Base-by-base conservation (phyloP, 169 alveolate species). In the Sarcocystis neurona region DNA sequence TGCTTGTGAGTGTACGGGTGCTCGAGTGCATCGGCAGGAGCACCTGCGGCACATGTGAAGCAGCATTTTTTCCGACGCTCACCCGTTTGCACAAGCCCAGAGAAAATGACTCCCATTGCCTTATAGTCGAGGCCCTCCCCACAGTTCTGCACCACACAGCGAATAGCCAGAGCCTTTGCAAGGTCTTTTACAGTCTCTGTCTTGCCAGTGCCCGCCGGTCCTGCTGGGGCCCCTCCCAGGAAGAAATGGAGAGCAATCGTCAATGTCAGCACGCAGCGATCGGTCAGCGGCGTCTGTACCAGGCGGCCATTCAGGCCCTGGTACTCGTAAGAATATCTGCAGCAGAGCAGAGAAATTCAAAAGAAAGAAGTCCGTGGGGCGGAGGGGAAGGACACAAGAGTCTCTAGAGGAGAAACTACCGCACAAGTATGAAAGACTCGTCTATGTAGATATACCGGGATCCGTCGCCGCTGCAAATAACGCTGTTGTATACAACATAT, bases 191-290 rank as follows among this genome's bases (percentile, higher is more conserved):
- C 97, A 0, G 98, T 95, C 92, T 98, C 99, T 0, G 99, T 97
- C 90, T 97, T 97, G 15, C 99, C 99, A 58, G 93, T 88, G 12
- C 99, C 99, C 15, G 99, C 99, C 1, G 99, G 99, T 0, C 99
- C 99, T 20, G 99, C 99, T 6, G 98, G 98, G 39, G 98, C 95
- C 68, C 99, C 99, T 66, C 99, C 99, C 96, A 97, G 95, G 53
- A 94, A 95, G 56, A 97, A 90, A 84, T 97, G 96, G 58, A 98
- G 94, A n/a, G 99, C 98, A 85, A 97, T 97, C 41, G 99, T 97
- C 50, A 98, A 93, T 46, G 99, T 97, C 92, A 97, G 96, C 92
- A 97, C 97, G 87, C 99, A 97, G 93, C 99, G 96, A 89, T 97
- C 99, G 53, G 99, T 97, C 66, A 97, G 94, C 12, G 99, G 98